Percentiles rank a stretch among this genome's conserved stretches.
Evolutionary conservation across 176 grass and related monocot genomes (phyloP).

Genomic region (Oryza brachyantha): DNA sequence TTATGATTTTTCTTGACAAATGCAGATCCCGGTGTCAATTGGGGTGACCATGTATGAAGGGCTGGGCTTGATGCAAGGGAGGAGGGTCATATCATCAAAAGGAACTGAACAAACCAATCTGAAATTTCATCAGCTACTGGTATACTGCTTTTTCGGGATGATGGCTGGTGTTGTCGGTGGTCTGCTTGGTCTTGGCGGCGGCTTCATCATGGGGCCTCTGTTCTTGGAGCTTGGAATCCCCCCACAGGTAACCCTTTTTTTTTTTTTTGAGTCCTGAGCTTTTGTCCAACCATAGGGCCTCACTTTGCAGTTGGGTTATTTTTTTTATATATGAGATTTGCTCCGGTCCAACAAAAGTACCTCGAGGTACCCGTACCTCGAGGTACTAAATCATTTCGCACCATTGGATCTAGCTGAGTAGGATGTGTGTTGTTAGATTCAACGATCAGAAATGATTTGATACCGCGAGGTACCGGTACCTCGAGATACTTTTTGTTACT

Average conservation of each 20-base stretch:
- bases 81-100: conserved; percentile 57
- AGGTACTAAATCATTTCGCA: no score
- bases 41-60: conserved; percentile 59
- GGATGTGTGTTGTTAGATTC: no score
- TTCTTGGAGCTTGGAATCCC: conserved; percentile 78
- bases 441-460: no score
- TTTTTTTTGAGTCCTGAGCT: not conserved
- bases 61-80: conserved; percentile 49
- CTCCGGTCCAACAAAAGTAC: no score
- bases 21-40: conserved; percentile 63
- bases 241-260: conserved; percentile 49
- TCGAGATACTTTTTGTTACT: no score
- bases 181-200: conserved; percentile 70
- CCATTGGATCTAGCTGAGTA: no score
- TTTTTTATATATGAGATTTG: no score
- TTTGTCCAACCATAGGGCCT: not conserved
- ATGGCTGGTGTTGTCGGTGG: conserved; percentile 63
- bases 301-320: not conserved
- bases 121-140: conserved; percentile 39
- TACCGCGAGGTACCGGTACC: no score
- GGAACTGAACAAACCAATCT: conserved; percentile 36
- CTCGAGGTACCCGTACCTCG: no score
- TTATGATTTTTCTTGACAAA: not conserved
- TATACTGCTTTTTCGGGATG: conserved; percentile 51
- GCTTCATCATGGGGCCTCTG: conserved; percentile 81